phyloP scores from a whole-genome alignment of 2,329 filamentous ascomycete genomes.

The Coniochaeta prunicola region DNA sequence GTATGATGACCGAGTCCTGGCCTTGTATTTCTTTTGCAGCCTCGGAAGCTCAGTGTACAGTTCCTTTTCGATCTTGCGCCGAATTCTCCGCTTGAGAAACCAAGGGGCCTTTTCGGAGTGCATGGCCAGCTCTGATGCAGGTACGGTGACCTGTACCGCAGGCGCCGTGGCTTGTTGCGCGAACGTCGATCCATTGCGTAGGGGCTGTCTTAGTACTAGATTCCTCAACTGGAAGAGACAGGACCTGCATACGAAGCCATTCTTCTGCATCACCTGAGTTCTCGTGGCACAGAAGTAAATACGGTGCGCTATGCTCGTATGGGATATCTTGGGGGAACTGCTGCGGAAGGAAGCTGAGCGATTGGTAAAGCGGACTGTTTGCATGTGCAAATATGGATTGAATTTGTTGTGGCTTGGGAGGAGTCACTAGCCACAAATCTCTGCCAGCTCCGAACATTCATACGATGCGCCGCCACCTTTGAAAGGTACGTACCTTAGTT shows the following conservation, averaged over 20 bases:
- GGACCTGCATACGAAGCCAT: slow-evolving; percentile 9
- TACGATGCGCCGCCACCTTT: not conserved
- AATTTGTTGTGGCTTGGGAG: not conserved
- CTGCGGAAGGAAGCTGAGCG: not conserved
- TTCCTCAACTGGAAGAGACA: slow-evolving; percentile 7
- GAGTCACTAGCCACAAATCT: not conserved
- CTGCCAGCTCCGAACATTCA: not conserved
- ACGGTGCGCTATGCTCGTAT: not conserved
- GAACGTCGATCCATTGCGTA: not conserved
- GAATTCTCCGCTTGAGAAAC: not conserved
- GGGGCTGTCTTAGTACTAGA: slow-evolving; percentile 1
- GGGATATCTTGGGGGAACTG: not conserved
- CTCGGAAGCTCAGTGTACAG: not conserved
- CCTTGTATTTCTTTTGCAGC: not conserved
- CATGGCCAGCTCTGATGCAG: not conserved
- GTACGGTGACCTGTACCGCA: not conserved
- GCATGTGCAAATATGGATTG: not conserved
- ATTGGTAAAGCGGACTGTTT: not conserved
- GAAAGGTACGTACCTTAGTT: not conserved
- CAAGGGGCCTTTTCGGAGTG: not conserved
- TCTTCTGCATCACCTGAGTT: slow-evolving; percentile 6
- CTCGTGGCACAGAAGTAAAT: not conserved
- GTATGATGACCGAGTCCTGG: not conserved
- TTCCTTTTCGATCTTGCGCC: not conserved
- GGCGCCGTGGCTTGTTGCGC: not conserved